phyloP scores from a whole-genome alignment of 257 asterid species.

The Jaltomata sinuosa region DNA sequence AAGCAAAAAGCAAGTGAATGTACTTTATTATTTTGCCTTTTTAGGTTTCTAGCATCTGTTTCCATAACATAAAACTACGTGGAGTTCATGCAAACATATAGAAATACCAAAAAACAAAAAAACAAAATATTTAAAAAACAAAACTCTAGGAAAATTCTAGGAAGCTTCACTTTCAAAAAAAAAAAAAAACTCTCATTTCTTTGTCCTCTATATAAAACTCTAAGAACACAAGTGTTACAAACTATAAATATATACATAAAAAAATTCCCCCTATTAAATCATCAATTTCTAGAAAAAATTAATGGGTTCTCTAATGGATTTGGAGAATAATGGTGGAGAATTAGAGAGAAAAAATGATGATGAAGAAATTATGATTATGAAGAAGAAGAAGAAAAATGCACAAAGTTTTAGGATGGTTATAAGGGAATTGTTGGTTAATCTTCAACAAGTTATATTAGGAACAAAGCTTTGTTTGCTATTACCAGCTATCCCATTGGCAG shows the following conservation, averaged over 20 bases:
- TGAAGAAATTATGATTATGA: not conserved
- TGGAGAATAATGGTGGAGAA: constrained; percentile 14
- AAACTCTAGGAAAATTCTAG: not conserved
- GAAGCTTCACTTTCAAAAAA: not conserved
- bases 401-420: constrained; percentile 3
- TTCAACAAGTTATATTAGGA: constrained; percentile 28
- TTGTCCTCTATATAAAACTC: not conserved
- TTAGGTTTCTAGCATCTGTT: not conserved
- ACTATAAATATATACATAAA: not conserved
- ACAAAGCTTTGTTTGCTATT: constrained; percentile 33
- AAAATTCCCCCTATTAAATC: not conserved
- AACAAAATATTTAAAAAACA: not conserved
- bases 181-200: not conserved
- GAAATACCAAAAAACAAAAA: not conserved
- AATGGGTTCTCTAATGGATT: constrained; percentile 3
- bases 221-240: not conserved
- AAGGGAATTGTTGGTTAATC: constrained; percentile 7
- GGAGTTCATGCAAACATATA: not conserved
- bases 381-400: not conserved
- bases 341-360: not conserved
- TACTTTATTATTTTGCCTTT: not conserved
- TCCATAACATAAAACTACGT: not conserved
- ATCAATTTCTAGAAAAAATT: not conserved
- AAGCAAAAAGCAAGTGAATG: not conserved
- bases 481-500: constrained; percentile 35